Conservation (phyloP, 75 land plant species). For the Pinus albicaulis region DNA sequence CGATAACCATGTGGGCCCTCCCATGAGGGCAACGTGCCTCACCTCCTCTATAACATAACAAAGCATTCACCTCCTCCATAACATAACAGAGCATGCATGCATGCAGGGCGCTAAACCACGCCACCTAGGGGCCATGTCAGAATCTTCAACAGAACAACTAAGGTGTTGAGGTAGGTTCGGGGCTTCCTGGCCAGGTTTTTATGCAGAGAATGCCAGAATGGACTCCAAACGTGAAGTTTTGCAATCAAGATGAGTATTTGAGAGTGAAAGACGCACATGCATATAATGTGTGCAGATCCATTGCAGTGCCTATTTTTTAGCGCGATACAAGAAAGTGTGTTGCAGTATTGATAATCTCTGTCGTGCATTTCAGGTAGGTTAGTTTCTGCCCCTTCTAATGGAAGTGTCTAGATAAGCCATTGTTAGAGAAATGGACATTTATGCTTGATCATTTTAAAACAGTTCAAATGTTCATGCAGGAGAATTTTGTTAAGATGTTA, state of each 20-base stretch:
- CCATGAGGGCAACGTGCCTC: no score
- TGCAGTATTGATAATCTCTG: slow-evolving; percentile 78
- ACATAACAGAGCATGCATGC: no score
- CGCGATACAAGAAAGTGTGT: slow-evolving; percentile 37
- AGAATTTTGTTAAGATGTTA: not conserved
- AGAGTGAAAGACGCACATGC: slow-evolving; percentile 50
- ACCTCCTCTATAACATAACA: no score
- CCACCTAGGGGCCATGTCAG: no score
- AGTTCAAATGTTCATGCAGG: not conserved
- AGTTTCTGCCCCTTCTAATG: slow-evolving; percentile 3
- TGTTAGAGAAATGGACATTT: not conserved
- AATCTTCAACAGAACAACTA: no score
- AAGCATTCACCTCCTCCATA: no score
- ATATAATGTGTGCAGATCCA: slow-evolving; percentile 66
- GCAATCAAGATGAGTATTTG: slow-evolving; percentile 57
- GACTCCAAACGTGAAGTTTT: slow-evolving; percentile 78
- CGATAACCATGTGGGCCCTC: no score
- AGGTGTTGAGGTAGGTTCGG: no score
- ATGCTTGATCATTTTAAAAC: not conserved
- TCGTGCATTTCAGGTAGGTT: slow-evolving; percentile 64
- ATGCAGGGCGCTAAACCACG: no score
- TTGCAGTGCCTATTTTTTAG: slow-evolving; percentile 77
- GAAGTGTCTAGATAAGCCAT: not conserved
- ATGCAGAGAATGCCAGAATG: slow-evolving; percentile 70
- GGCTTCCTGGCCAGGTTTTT: slow-evolving; percentile 87